A percentile compares a stretch with the other conserved stretches of the same genome.
Evolutionary conservation across 306 rosid genomes (phyloP).

Genomic region (Cucurbita argyrosperma): DNA sequence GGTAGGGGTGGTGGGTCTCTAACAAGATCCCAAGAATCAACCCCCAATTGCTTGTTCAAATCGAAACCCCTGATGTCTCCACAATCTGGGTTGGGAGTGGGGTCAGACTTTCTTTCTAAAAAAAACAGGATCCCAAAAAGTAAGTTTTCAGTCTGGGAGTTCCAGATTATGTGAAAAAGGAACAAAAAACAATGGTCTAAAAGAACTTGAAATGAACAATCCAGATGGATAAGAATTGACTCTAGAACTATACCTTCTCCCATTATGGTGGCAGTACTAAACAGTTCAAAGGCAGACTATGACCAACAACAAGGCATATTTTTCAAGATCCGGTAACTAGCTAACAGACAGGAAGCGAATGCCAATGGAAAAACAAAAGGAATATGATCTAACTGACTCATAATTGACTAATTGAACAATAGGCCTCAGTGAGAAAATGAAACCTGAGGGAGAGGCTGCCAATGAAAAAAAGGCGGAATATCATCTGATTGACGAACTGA

Average conservation of each 20-base stretch:
- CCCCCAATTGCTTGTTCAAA: not conserved
- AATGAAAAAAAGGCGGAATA: not conserved
- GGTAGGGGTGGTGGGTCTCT: not conserved
- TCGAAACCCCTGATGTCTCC: not conserved
- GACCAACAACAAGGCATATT: not conserved
- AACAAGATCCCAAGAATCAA: not conserved
- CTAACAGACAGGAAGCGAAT: not conserved
- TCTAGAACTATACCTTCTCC: not conserved
- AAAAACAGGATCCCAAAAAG: not conserved
- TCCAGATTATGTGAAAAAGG: not conserved
- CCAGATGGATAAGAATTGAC: not conserved
- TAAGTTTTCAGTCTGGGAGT: not conserved
- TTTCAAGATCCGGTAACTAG: not conserved
- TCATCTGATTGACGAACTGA: not conserved
- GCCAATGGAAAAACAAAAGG: not conserved
- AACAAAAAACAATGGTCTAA: not conserved
- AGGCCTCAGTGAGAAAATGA: not conserved
- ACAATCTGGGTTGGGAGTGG: not conserved
- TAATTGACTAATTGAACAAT: not conserved
- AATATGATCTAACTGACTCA: not conserved
- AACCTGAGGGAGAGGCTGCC: not conserved
- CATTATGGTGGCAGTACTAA: not conserved
- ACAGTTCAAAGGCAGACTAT: not conserved
- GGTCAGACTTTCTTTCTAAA: not conserved
- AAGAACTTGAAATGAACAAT: not conserved